A percentile compares a stretch with the other conserved stretches of the same genome.
These are phyloP conservation scores for Vitis labrusca DNA, from an alignment of 164 flowering plant species.

Conservation along the genomic window DNA sequence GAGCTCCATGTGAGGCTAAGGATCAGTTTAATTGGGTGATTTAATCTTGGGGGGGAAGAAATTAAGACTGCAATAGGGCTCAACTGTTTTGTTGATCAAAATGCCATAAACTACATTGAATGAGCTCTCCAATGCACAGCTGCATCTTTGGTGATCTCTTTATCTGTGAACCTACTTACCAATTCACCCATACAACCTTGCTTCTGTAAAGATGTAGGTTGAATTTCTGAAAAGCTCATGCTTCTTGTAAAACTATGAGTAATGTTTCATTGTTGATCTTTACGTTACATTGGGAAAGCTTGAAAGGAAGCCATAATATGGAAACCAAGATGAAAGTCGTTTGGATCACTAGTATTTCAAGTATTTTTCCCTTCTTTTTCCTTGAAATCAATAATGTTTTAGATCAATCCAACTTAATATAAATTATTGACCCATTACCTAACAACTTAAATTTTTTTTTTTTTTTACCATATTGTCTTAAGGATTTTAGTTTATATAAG, in stretches of 20 bases:
- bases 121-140: constrained; percentile 44
- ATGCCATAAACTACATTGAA: constrained; percentile 33
- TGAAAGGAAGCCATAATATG: too few relatives aligned
- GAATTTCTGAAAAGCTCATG: not conserved
- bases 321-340: too few relatives aligned
- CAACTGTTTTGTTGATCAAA: constrained; percentile 9
- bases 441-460: too few relatives aligned
- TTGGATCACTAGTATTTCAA: too few relatives aligned
- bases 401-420: too few relatives aligned
- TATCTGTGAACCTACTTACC: constrained; percentile 9
- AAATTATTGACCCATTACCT: too few relatives aligned
- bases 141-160: not conserved
- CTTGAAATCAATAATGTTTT: too few relatives aligned
- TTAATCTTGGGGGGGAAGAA: constrained; percentile 3
- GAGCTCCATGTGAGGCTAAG: constrained; percentile 44
- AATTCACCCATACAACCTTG: constrained; percentile 13
- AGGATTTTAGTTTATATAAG: too few relatives aligned
- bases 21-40: constrained; percentile 13
- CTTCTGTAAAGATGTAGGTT: not conserved
- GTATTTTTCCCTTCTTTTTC: too few relatives aligned
- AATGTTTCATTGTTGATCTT: too few relatives aligned
- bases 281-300: too few relatives aligned
- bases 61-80: constrained; percentile 14
- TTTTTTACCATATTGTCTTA: too few relatives aligned
- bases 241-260: not conserved